Conservation (phyloP, 139 green algal species). For the Auxenochlorella protothecoides region DNA sequence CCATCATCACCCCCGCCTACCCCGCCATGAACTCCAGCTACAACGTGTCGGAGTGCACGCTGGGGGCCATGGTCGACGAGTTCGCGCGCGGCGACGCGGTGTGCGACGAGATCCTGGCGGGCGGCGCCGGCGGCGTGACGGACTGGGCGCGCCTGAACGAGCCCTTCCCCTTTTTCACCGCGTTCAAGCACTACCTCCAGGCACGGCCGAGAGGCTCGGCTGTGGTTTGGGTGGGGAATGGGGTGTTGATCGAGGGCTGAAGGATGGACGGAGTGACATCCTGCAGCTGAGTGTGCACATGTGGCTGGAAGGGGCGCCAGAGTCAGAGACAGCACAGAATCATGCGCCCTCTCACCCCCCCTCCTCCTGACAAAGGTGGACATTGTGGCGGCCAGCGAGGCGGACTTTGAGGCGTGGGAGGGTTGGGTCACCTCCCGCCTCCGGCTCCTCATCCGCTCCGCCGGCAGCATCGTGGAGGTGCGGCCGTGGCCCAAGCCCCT, state of each 20-base stretch:
- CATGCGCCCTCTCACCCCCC: too few species aligned
- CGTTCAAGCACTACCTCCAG: slow-evolving; percentile 75
- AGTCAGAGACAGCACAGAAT: too few species aligned
- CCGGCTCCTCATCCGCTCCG: slow-evolving; percentile 54
- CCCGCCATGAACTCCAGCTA: slow-evolving; percentile 89
- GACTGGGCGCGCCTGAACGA: slow-evolving; percentile 62
- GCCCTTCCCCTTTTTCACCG: slow-evolving; percentile 58
- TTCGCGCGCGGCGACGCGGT: slow-evolving; percentile 37
- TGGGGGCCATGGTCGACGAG: slow-evolving; percentile 58
- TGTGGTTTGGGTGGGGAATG: neutral
- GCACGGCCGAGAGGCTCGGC: slow-evolving; percentile 3
- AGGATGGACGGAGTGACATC: too few species aligned
- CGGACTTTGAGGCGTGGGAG: slow-evolving; percentile 71
- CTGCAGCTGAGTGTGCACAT: too few species aligned
- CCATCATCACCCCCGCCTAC: slow-evolving; percentile 96
- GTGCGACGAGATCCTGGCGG: slow-evolving; percentile 34
- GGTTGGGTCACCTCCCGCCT: slow-evolving; percentile 79
- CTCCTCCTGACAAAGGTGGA: slow-evolving; percentile 38
- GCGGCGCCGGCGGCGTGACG: slow-evolving; percentile 2
- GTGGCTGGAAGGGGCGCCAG: too few species aligned
- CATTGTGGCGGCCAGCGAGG: slow-evolving; percentile 50
- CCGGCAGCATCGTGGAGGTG: slow-evolving; percentile 50
- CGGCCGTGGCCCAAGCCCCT: slow-evolving; percentile 56
- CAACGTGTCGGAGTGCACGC: slow-evolving; percentile 81
- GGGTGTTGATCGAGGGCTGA: too few species aligned